Conservation (phyloP, 768 basidiomycete genomes). For the Tylopilus subfusipes region DNA sequence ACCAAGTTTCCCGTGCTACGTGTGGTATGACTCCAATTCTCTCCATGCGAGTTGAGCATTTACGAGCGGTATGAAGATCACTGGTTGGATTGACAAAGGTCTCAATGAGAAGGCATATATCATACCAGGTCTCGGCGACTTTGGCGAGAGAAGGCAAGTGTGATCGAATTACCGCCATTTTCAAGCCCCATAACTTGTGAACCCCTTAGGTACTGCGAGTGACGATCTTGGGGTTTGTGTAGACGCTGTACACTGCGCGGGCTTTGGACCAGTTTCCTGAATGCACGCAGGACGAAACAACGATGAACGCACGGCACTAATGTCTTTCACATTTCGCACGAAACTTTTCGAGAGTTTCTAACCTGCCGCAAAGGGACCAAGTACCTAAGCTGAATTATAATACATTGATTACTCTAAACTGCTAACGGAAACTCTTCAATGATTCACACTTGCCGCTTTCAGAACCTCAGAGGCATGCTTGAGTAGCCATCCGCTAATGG, state of each 20-base stretch:
- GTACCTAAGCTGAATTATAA: background rate
- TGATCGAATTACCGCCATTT: background rate
- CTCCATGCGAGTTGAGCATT: background rate
- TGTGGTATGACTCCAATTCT: slow-evolving; percentile 52
- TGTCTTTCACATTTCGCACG: background rate
- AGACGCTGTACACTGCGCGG: background rate
- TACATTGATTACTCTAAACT: background rate
- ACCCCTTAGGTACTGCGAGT: slow-evolving; percentile 24
- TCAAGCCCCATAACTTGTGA: background rate
- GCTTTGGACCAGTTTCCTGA: background rate
- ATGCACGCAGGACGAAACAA: background rate
- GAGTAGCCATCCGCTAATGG: slow-evolving; percentile 7
- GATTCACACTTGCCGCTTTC: background rate
- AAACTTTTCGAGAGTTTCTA: background rate
- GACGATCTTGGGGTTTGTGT: background rate
- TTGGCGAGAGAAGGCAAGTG: slow-evolving; percentile 80
- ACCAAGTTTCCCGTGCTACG: slow-evolving; percentile 68
- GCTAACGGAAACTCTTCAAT: background rate
- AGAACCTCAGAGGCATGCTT: slow-evolving; percentile 1
- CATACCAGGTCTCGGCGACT: slow-evolving; percentile 94
- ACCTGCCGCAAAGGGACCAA: background rate
- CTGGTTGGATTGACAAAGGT: slow-evolving; percentile 93
- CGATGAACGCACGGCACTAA: background rate
- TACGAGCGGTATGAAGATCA: slow-evolving; percentile 53
- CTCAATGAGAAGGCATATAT: slow-evolving; percentile 91